Evolutionary conservation across 2,329 filamentous ascomycete species (phyloP), one percentile per base, ranked within the genome.

Genomic region (Colletotrichum zoysiae): DNA sequence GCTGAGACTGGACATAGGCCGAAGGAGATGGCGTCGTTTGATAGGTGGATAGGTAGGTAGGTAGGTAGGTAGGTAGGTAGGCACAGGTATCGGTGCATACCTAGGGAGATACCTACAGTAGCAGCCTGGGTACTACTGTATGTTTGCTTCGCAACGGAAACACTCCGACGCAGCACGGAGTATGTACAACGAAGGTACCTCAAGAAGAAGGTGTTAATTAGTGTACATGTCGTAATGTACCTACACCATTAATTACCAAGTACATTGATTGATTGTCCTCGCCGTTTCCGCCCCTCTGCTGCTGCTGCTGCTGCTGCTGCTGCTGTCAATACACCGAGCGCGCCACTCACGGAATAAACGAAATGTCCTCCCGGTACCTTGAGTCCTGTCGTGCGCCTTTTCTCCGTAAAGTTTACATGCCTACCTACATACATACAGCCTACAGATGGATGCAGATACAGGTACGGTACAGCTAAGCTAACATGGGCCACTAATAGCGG

Each of bases 1-100:
- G 73, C 73, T 73, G 78, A 77, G 62, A 78, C 79, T 77, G 76
- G 80, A 77, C 77, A 78, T 76, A 77, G 77, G 65, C 75, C 67
- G 68, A 63, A 44, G 55, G 16, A 50, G 57, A 60, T 46, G 48
- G 53, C 38, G 65, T 44, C 44, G 55, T 20, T 26, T n/a, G n/a
- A 48, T 48, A 48, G 20, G 46, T 23, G n/a, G 46, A 8, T 46
- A 5, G 42, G 42, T 44, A 20, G 30, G 3, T 44, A 20, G 30
- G 3, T 46, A 5, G 42, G 42, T 48, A 48, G 20, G 46, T 23
- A 9, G 46, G 3, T 46, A 5, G 42, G 42, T 44, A 20, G 30
- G 3, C 30, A 30, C 30, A 30, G 30, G 30, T 30, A 30, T 30
- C 30, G 30, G 30, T 30, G 30, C 30, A 30, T 30, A n/a, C n/a